Evolutionary conservation across 2,329 filamentous ascomycete species (phyloP), one percentile per base, ranked within the genome.

Genomic region (Venturia asperata): DNA sequence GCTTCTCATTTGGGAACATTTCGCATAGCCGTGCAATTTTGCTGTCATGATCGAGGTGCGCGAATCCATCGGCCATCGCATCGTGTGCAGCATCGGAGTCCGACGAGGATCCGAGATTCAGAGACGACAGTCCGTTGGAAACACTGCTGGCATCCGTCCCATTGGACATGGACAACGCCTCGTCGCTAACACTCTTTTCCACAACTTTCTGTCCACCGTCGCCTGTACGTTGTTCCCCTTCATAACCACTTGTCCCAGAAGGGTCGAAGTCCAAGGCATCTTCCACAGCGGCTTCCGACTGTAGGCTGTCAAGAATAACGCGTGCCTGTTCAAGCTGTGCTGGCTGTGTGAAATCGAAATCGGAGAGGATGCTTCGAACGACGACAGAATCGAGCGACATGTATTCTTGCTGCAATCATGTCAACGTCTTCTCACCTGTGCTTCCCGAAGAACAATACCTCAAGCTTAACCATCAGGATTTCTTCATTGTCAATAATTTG

Each of bases 361-460:
- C 93, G 63, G 80, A 84, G 5, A 86, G 80, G 62, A 97, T 89
- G 4, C 91, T 87, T 64, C 88, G 82, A 66, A 97, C 84, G 15
- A 93, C 82, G 0, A 90, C 84, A 68, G 91, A 85, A 69, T 97
- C 92, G 49, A 97, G 76, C 21, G 87, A 83, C 30, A 88, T 84
- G 72, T 87, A 87, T 72, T 88, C 85, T 67, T 86, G 82, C 86
- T 92, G 68, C 42, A 70, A 55, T 27, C 49, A 58, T 43, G 55
- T 68, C 56, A 69, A 66, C 39, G 27, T 13, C 13, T 49, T 61
- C 72, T 60, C 19, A 1, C 7, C 17, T 24, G 34, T 52, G 13
- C 24, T 34, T 42, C 6, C 9, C 6, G 19, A 9, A 15, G 27
- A 17, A 17, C 5, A 27, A 37, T 63, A 63, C 62, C 62, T 63